Base-by-base conservation (phyloP, 768 basidiomycete species). In the Amanita rubescens region DNA sequence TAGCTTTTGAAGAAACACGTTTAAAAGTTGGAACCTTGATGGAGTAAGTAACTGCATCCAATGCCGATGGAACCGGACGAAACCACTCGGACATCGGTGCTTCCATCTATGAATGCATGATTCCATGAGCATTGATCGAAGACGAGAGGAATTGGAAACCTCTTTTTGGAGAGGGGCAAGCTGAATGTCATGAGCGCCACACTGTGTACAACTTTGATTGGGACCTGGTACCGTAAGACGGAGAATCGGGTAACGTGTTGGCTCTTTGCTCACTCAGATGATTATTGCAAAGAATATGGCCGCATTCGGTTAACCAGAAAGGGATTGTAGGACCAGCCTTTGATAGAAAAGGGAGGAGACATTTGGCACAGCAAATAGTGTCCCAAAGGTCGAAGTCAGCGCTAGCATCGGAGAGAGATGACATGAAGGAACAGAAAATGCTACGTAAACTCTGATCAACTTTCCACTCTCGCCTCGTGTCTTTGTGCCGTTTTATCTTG, bases 301-400 rank as follows among this genome's bases (percentile, higher is more conserved):
- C 88, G 60, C 90, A 93, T 65, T 91, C 88, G 1, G 90, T 90
- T 55, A 91, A 73, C 90, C 90, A 93, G 65, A 92, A 93, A 0
- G 90, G 90, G 24, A 87, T 69, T 2, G 77, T 72, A 9, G 83
- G 75, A 1, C 75, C 78, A 38, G 73, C 69, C 34, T 76, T 74
- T 2, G 79, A 69, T 6, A 71, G 62, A 59, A 86, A 92, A 0
- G 82, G 78, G 24, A 87, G 73, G 57, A 83, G 82, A 59, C 90
- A 93, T 62, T 77, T 73, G 0, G 78, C 71, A 60, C 90, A 93
- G 51, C 69, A 67, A 5, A 90, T 83, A 57, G 87, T 90, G 42
- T 90, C 85, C 90, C 90, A 93, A 64, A 89, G 86, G 58, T 85
- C 82, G 53, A 79, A 74, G 11, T 77, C 75, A 7, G 65, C 45